Percentiles rank a stretch among this genome's conserved stretches.
These are phyloP conservation scores for Aspergillus affinis DNA, from an alignment of 495 filamentous ascomycete genomes.

Conservation along the genomic window DNA sequence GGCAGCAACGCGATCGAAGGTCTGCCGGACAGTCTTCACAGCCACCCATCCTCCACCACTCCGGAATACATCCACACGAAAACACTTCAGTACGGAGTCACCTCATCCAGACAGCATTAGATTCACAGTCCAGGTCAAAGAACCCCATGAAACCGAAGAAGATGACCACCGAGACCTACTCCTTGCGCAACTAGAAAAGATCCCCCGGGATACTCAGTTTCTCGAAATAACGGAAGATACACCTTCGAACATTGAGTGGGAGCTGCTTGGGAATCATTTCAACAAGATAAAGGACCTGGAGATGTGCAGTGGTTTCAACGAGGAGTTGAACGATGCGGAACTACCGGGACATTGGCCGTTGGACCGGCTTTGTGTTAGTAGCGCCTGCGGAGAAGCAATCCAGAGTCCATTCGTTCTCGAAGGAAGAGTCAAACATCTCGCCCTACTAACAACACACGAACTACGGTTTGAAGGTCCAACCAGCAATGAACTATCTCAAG, in stretches of 20 bases:
- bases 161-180: slow-evolving; percentile 13
- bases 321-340: slow-evolving; percentile 24
- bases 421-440: slow-evolving; percentile 24
- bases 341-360: slow-evolving; percentile 31
- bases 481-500: slow-evolving; percentile 7
- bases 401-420: slow-evolving; percentile 22
- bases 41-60: not conserved
- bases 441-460: slow-evolving; percentile 18
- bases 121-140: slow-evolving; percentile 19
- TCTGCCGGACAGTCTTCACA: not conserved
- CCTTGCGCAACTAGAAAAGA: slow-evolving; percentile 18
- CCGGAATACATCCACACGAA: not conserved
- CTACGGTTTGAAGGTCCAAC: slow-evolving; percentile 29
- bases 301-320: slow-evolving; percentile 20
- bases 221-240: slow-evolving; percentile 22
- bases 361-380: slow-evolving; percentile 14
- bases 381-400: slow-evolving; percentile 16
- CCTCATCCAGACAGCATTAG: not conserved
- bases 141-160: slow-evolving; percentile 9
- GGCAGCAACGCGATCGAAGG: not conserved
- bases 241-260: slow-evolving; percentile 26
- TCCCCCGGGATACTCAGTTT: slow-evolving; percentile 14
- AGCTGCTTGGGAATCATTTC: slow-evolving; percentile 26
- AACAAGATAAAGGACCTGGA: slow-evolving; percentile 15
- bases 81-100: not conserved